Percentiles rank a stretch among this genome's conserved stretches.
phyloP scores from a whole-genome alignment of 2,329 filamentous ascomycete species.

The Ascochyta lentis region DNA sequence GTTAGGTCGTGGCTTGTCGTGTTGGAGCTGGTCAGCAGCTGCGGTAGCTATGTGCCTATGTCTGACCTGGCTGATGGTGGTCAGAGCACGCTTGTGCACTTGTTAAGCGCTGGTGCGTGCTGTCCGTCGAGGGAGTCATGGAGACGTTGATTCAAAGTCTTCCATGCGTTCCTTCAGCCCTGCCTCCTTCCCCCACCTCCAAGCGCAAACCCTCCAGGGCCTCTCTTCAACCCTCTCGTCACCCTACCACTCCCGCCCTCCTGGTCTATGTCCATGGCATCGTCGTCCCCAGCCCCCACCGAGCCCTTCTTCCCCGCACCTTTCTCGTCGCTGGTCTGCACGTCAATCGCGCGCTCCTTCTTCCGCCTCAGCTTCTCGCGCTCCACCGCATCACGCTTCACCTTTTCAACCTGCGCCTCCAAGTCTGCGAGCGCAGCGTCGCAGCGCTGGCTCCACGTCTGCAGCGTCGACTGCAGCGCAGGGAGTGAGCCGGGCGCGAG shows the following conservation, averaged over 20 bases:
- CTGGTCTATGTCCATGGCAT: constrained; percentile 49
- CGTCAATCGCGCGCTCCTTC: constrained; percentile 50
- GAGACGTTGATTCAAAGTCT: neutral
- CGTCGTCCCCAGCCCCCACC: constrained; percentile 33
- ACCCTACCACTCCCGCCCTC: constrained; percentile 35
- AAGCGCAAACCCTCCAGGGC: constrained; percentile 35
- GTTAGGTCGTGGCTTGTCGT: neutral
- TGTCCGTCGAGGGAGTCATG: neutral
- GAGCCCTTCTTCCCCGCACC: constrained; percentile 30
- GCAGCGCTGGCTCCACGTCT: constrained; percentile 81
- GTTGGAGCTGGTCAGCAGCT: no score
- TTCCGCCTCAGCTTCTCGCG: constrained; percentile 52
- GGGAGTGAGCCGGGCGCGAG: constrained; percentile 76
- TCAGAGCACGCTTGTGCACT: no score
- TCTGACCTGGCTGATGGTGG: no score
- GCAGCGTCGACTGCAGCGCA: constrained; percentile 70
- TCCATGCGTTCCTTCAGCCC: constrained; percentile 18
- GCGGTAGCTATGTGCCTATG: no score
- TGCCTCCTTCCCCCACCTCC: constrained; percentile 37
- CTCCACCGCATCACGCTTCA: constrained; percentile 59
- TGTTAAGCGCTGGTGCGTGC: no score
- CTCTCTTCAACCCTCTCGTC: constrained; percentile 41
- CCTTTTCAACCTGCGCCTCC: constrained; percentile 73
- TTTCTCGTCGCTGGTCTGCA: constrained; percentile 39
- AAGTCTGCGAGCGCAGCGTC: constrained; percentile 74